Percentiles rank a stretch among this genome's conserved stretches.
Evolutionary conservation across 2,329 filamentous ascomycete genomes (phyloP).

Genomic region (Cordyceps farinosa): DNA sequence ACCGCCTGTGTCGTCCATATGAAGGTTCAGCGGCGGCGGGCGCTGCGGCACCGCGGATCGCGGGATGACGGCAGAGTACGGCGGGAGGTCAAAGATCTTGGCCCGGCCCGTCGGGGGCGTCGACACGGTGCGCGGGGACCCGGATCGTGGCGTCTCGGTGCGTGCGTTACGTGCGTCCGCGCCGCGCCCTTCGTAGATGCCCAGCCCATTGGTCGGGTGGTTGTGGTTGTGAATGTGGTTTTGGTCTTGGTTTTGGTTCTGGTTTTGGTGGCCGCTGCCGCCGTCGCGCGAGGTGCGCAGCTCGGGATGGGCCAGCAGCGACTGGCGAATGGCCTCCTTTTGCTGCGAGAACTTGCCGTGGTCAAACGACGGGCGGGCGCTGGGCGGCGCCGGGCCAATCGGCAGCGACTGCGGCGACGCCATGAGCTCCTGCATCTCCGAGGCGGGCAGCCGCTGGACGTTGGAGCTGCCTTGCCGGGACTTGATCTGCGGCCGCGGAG

Average conservation of each 20-base stretch:
- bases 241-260: constrained; percentile 10
- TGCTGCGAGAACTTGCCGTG: constrained; percentile 32
- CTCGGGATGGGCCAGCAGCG: constrained; percentile 29
- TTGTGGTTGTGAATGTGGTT: neutral
- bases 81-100: constrained; percentile 27
- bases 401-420: constrained; percentile 57
- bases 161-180: constrained; percentile 22
- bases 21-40: constrained; percentile 45
- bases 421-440: constrained; percentile 56
- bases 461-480: constrained; percentile 28
- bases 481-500: constrained; percentile 11
- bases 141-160: constrained; percentile 28
- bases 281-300: constrained; percentile 11
- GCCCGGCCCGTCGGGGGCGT: constrained; percentile 49
- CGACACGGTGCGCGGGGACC: constrained; percentile 44
- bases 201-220: constrained; percentile 25
- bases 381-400: constrained; percentile 40
- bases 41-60: constrained; percentile 45
- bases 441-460: constrained; percentile 53
- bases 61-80: constrained; percentile 35
- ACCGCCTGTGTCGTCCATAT: constrained; percentile 27
- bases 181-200: constrained; percentile 17
- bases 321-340: constrained; percentile 30
- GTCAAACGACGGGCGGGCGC: constrained; percentile 36
- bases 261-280: neutral